Percentiles rank a stretch among this genome's conserved stretches.
Evolutionary conservation across 176 grass and related monocot genomes (phyloP).

Genomic region (Triticum turgidum): DNA sequence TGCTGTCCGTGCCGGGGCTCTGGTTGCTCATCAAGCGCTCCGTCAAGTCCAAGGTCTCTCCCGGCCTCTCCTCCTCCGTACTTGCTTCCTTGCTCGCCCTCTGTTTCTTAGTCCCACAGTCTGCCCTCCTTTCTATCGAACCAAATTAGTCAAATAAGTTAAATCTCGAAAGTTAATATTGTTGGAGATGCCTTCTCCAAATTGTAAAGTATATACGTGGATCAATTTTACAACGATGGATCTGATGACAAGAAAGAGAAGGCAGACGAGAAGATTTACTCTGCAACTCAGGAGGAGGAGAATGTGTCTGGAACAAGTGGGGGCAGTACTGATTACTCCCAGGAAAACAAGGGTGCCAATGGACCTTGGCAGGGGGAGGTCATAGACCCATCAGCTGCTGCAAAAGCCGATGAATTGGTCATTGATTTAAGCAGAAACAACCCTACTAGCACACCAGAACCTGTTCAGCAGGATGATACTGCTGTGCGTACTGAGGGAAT

Average conservation of each 20-base stretch:
- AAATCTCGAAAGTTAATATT: too few species aligned
- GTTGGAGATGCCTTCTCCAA: too few species aligned
- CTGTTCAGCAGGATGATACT: conserved; percentile 29
- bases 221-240: background rate
- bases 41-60: too few species aligned
- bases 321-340: conserved; percentile 10
- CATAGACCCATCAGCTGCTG: conserved; percentile 23
- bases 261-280: conserved; percentile 3
- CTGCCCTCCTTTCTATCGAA: too few species aligned
- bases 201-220: too few species aligned
- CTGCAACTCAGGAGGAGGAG: conserved; percentile 19
- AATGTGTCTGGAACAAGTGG: conserved; percentile 4
- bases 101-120: too few species aligned
- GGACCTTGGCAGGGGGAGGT: conserved; percentile 45
- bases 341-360: conserved; percentile 16
- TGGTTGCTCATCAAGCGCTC: too few species aligned
- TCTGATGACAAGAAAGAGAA: conserved; percentile 8
- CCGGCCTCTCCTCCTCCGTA: too few species aligned
- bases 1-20: conserved; percentile 54
- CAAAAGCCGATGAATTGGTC: conserved; percentile 11
- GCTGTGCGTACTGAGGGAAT: conserved; percentile 31
- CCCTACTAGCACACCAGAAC: conserved; percentile 19
- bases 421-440: conserved; percentile 20
- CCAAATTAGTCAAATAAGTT: too few species aligned
- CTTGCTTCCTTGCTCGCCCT: too few species aligned